Base-by-base conservation (phyloP, 352 stramenopile species). In the Phytophthora melonis region DNA sequence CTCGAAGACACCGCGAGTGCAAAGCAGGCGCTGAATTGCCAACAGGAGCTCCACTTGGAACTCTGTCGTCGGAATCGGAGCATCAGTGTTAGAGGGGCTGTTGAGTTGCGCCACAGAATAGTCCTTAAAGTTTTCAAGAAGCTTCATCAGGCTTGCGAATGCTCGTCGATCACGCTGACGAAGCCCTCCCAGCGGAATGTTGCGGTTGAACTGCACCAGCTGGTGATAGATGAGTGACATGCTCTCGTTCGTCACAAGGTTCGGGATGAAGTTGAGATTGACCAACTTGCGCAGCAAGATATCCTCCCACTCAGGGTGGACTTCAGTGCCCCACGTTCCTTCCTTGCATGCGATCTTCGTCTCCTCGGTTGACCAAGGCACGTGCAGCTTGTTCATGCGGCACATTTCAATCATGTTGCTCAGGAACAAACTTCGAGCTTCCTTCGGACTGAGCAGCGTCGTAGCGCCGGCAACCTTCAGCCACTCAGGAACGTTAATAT, bases 341-440 rank as follows among this genome's bases (percentile, higher is more conserved):
- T 95, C 90, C 65, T 97, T 97, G 72, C 90, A 97, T 1, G 81
- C 90, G 66, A 95, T 81, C 68, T 84, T 87, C 7, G 90, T 95
- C 68, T 97, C 90, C 79, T 95, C 90, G 0, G 90, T 95, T 30
- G 90, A 97, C 90, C 88, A 95, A 8, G 87, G 86, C 34, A 97
- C 83, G 58, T 97, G 90, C 25, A 95, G 62, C 67, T 95, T 94
- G 79, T 95, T 97, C 86, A 95, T 93, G 8, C 87, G 84, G 45
- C 88, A 94, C 87, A 97, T 94, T 59, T 97, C 90, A 58, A 97
- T 90, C 78, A 97, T 80, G 58, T 97, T 97, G 69, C 86, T 88
- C 52, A 97, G 43, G 62, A 95, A 94, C 32, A 97, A 57, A 56
- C 87, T 97, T 57, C 90, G 75, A 25, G 85, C 77, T 58, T 95